Evolutionary conservation across 768 basidiomycete species (phyloP), one percentile per base, ranked within the genome.

Genomic region (Exsudoporus frostii): DNA sequence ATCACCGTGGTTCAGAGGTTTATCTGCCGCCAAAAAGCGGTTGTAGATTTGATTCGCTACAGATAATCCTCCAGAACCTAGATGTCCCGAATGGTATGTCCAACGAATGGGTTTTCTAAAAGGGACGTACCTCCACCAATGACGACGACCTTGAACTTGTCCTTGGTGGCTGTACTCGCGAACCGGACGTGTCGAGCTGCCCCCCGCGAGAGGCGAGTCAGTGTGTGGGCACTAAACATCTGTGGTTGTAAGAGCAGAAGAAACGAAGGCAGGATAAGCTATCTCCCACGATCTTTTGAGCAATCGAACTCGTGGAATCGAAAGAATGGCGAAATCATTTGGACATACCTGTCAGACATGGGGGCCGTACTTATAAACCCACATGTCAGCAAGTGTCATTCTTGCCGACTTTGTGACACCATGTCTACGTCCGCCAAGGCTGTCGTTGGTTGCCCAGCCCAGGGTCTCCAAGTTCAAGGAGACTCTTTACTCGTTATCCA

Each of bases 21-120:
- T 85, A 9, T 85, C 87, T 40, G 86, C 84, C 13, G 77, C 74
- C 57, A 79, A 78, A 68, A 97, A 93, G 29, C 85, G 79, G 61
- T 92, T 75, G 67, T 86, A 90, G 42, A 98, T 83, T 72, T 98
- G 94, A 59, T 90, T 86, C 34, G 95, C 92, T 33, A 88, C 87
- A 37, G 84, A 80, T 40, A 97, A 68, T 34, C 94, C 94, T 47
- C 79, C 92, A 25, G 84, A 84, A 44, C 93, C 92, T 95, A 65
- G 24, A 37, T 46, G 29, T 17, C 43, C 56, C 32, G 14, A 39
- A 34, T 53, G 51, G 22, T 54, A 41, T 51, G 51, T 47, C 51
- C 27, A 34, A 30, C 30, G 25, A 27, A 48, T 43, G 49, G 5
- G 27, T 39, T 3, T n/a, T 47, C 39, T 32, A 10, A 27, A 37